Base-by-base conservation (phyloP, 176 grass and related monocot species). In the Carex cristatella region DNA sequence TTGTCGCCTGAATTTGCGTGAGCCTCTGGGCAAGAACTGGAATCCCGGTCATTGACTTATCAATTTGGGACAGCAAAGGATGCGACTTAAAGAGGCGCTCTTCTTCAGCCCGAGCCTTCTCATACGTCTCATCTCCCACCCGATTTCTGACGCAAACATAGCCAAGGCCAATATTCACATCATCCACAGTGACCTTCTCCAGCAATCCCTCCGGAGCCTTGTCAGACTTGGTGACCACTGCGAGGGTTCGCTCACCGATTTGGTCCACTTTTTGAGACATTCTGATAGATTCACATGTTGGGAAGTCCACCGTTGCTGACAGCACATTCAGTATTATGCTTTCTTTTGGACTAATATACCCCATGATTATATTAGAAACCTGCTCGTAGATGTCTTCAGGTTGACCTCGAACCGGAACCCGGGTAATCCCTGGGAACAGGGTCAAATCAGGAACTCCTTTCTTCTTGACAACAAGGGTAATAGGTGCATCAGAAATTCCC, bases 261-360 rank as follows among this genome's bases (percentile, higher is more conserved):
- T 4, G 35, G 59, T 88, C 86, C 0, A 88, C 86, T n/a, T 51
- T 46, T 48, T 88, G 86, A 11, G 86, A 88, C 86, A 88, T 88
- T 5, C 80, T 3, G 28, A 88, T 79, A 0, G 86, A 84, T 59
- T 84, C 79, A 1, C 80, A 84, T 4, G 86, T 88, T 1, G 86
- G 56, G 57, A 87, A 87, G 66, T 87, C 86, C 16, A 87, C 86
- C 0, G 65, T 33, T 10, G 86, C 86, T 2, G 79, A 83, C 13
- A 87, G 16, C 5, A 87, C 86, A 15, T 87, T 83, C n/a, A 84
- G 58, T 13, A 87, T 87, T 11, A 87, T 87, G 86, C 69, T 87
- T 19, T 87, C 86, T 46, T 83, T 83, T 0, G 86, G 86, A 0
- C 11, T 14, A 33, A 87, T 87, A 18, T 84, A 87, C 38, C 78